Evolutionary conservation across 805 yeast species (phyloP).

Genomic region (Lachancea quebecensis): DNA sequence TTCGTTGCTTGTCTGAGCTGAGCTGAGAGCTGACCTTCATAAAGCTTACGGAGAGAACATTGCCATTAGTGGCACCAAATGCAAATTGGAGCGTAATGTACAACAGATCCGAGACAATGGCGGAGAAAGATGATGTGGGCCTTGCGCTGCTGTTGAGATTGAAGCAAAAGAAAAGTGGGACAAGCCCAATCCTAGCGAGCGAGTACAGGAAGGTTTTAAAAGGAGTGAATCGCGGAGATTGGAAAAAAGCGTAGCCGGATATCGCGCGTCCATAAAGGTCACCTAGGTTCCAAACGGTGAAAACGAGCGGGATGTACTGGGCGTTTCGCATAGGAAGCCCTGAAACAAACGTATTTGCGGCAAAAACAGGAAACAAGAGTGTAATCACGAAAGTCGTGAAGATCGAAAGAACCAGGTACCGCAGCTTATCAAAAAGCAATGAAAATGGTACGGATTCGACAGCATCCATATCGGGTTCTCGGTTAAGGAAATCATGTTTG

Average conservation of each 20-base stretch:
- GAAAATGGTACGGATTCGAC: conserved; percentile 49
- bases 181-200: conserved; percentile 45
- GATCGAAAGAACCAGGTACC: conserved; percentile 59
- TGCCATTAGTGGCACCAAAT: conserved; percentile 88
- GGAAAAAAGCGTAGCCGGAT: conserved; percentile 42
- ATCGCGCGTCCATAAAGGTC: conserved; percentile 70
- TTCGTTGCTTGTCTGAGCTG: conserved; percentile 60
- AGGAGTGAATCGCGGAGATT: conserved; percentile 17
- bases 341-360: conserved; percentile 54
- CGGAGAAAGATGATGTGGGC: conserved; percentile 16
- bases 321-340: conserved; percentile 25
- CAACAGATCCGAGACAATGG: conserved; percentile 49
- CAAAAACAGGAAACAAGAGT: conserved; percentile 80
- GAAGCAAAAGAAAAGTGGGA: conserved; percentile 70
- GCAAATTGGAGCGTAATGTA: conserved; percentile 65
- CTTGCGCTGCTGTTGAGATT: conserved; percentile 43
- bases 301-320: conserved; percentile 68
- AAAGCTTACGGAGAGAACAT: conserved; percentile 69
- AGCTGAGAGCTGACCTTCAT: conserved; percentile 61
- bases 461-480: conserved; percentile 13
- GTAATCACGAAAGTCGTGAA: conserved; percentile 70
- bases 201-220: conserved; percentile 47
- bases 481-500: conserved; percentile 6
- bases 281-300: conserved; percentile 83
- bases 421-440: conserved; percentile 54